These are phyloP conservation scores for Blastosporella zonata DNA, from an alignment of 1,284 basidiomycete genomes.

Conservation along the genomic window DNA sequence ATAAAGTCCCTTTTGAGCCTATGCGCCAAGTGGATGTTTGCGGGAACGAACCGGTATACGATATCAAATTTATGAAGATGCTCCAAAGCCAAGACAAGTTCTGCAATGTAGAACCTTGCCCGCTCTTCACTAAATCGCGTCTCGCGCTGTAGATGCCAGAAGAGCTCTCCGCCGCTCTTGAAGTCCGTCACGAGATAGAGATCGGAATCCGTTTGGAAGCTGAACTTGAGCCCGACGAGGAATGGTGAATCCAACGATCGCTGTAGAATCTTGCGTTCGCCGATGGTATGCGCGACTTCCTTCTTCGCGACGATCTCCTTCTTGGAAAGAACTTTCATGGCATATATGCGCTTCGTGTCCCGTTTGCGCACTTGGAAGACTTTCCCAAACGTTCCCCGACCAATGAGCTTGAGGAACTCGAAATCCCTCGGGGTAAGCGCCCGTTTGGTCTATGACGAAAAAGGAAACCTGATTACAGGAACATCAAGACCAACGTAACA, in stretches of 20 bases:
- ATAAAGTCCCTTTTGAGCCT: conserved; percentile 7
- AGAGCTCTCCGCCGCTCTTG: conserved; percentile 97
- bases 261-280: conserved; percentile 98
- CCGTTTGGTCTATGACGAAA: conserved; percentile 62
- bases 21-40: neutral
- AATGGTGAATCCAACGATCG: conserved; percentile 94
- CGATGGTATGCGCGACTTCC: conserved; percentile 98
- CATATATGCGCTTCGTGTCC: conserved; percentile 98
- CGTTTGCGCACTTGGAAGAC: conserved; percentile 99
- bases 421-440: conserved; percentile 90
- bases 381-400: conserved; percentile 97
- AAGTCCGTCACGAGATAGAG: conserved; percentile 98
- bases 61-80: conserved; percentile 98
- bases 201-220: conserved; percentile 95
- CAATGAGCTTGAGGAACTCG: conserved; percentile 98
- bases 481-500: conserved; percentile 19
- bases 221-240: conserved; percentile 97
- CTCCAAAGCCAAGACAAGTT: conserved; percentile 90
- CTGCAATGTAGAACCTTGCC: conserved; percentile 94
- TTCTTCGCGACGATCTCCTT: conserved; percentile 99
- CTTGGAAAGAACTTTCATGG: conserved; percentile 99
- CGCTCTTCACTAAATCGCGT: conserved; percentile 91
- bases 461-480: conserved; percentile 19
- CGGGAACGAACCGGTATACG: conserved; percentile 78
- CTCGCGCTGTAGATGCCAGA: conserved; percentile 96